Conservation (phyloP, 2,329 filamentous ascomycete species). For the Pestalotiopsis fici region DNA sequence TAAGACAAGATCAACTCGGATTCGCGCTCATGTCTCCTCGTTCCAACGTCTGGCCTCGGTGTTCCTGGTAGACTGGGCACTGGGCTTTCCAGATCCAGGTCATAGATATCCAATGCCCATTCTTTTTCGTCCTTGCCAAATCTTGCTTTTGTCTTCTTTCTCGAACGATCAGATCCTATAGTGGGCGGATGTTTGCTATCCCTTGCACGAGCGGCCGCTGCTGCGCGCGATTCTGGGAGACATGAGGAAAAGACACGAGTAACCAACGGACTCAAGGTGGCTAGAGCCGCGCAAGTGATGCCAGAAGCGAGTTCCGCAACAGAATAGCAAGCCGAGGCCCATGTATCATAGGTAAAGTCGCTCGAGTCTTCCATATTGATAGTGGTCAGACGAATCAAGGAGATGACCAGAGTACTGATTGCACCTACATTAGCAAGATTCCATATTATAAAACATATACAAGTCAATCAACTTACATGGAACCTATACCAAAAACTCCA, state of each 20-base stretch:
- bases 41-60: not conserved
- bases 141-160: not conserved
- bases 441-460: no score
- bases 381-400: constrained; percentile 13
- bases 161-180: not conserved
- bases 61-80: not conserved
- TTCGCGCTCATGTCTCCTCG: not conserved
- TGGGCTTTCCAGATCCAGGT: not conserved
- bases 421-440: not conserved
- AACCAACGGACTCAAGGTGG: constrained; percentile 12
- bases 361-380: not conserved
- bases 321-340: constrained; percentile 12
- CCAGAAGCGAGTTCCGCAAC: constrained; percentile 13
- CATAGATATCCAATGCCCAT: not conserved
- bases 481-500: constrained; percentile 12
- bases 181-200: not conserved
- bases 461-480: not conserved
- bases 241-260: constrained; percentile 6
- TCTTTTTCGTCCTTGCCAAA: not conserved
- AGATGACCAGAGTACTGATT: constrained; percentile 10
- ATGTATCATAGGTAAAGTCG: constrained; percentile 11
- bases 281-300: constrained; percentile 12
- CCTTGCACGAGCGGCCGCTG: not conserved
- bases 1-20: not conserved
- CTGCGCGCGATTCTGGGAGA: not conserved